Percentiles rank a stretch among this genome's conserved stretches.
phyloP scores from a whole-genome alignment of 2,329 filamentous ascomycete species.

The Fusarium poae region DNA sequence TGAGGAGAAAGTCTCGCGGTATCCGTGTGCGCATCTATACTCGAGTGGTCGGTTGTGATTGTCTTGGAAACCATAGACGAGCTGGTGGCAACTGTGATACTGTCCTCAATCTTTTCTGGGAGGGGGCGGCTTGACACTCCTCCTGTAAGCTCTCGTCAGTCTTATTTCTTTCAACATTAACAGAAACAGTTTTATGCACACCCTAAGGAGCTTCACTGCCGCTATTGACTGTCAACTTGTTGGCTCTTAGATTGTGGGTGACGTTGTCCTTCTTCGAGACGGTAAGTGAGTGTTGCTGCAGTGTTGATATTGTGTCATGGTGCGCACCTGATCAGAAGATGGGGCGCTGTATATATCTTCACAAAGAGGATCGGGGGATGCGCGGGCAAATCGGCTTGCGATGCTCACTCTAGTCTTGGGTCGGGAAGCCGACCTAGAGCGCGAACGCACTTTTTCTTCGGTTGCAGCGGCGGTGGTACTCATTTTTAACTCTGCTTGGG shows the following conservation, averaged over 20 bases:
- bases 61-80: neutral
- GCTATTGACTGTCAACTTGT: neutral
- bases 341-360: neutral
- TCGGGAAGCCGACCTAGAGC: neutral
- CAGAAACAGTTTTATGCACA: neutral
- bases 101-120: neutral
- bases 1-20: neutral
- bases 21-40: neutral
- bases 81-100: slow-evolving; percentile 3
- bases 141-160: slow-evolving; percentile 14
- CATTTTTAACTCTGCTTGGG: slow-evolving; percentile 4
- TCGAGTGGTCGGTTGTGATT: neutral
- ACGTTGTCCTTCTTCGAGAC: neutral
- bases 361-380: slow-evolving; percentile 2
- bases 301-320: neutral
- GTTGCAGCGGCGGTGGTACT: neutral
- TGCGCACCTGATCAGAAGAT: neutral
- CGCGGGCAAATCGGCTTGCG: neutral
- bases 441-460: neutral
- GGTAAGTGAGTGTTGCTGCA: neutral
- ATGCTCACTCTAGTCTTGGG: neutral
- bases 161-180: neutral
- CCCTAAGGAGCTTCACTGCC: slow-evolving; percentile 23
- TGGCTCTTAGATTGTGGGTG: neutral
- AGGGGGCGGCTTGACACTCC: slow-evolving; percentile 3